Evolutionary conservation across 495 filamentous ascomycete species (phyloP).

Genomic region (Chaetomium fimeti): DNA sequence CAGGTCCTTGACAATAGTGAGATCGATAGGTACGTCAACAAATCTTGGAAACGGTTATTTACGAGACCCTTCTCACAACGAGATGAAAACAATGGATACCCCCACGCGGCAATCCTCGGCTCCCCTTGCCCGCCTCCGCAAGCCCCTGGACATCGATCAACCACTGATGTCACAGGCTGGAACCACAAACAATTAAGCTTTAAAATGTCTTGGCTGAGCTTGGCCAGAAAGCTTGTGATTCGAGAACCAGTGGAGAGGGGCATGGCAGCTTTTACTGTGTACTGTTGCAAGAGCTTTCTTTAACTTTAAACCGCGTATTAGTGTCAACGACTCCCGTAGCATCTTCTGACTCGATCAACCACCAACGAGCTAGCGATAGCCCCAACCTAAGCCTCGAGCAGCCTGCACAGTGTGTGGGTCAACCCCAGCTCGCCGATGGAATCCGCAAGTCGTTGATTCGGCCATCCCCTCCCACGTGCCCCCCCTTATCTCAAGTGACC

Average conservation of each 20-base stretch:
- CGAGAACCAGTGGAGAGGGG: neutral
- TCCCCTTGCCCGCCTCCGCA: neutral
- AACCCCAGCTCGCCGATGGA: neutral
- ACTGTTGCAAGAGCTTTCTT: neutral
- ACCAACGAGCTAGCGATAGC: neutral
- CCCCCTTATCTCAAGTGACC: too few relatives aligned
- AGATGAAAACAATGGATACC: neutral
- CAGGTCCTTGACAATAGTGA: too few relatives aligned
- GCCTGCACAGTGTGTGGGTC: too few relatives aligned
- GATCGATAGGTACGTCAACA: too few relatives aligned
- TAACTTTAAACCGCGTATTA: neutral
- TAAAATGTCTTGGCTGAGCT: neutral
- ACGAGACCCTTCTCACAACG: neutral
- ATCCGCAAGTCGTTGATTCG: slow-evolving; percentile 7
- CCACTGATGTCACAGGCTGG: neutral
- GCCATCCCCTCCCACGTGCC: neutral
- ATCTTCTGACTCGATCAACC: neutral
- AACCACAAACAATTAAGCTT: neutral
- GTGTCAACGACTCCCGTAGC: neutral
- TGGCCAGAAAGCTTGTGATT: slow-evolving; percentile 10
- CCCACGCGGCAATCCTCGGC: neutral
- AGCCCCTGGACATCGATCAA: neutral
- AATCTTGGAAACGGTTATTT: neutral
- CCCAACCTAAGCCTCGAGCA: too few relatives aligned
- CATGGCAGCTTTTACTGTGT: too few relatives aligned